Base-by-base conservation (phyloP, 441 rosid genomes). In the Eutrema salsugineum region DNA sequence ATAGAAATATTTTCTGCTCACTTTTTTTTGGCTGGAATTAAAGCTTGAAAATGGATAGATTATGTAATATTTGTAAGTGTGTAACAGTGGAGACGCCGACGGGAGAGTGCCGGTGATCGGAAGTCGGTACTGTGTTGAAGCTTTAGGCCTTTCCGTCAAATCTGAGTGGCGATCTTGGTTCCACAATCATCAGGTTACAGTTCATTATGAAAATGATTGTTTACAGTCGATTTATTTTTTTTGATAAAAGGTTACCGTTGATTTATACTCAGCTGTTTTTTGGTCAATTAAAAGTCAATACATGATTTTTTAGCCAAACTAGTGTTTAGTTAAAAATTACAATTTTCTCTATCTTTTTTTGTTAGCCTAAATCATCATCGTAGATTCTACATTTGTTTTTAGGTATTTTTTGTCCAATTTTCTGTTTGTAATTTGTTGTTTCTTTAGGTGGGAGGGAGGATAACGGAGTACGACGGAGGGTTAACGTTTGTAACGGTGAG, bases 111-210 rank as follows among this genome's bases (percentile, higher is more conserved):
- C 91, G 2, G 79, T 85, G 62, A 80, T 83, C 1, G 82, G 89
- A 56, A 80, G 86, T 30, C 61, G 88, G 54, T 77, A 85, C 24
- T 82, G 87, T 49, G 68, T 82, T 11, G 85, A 85, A 78, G 81
- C 86, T 12, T 78, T 85, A 22, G 80, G 81, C 5, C 83, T 85
- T 11, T 66, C 83, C 11, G 48, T 83, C 53, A 82, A 63, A 59
- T 80, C 87, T n/a, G 76, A 80, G 5, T 87, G 87, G 87, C 76
- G 69, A 54, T 81, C 87, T 51, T 86, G 91, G 86, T 86, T 76
- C 79, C 86, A 84, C 43, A 68, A 83, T 20, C 81, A 71, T 54
- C 87, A 86, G 84, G 91, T 84, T 55, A 57, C 11, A 5, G 12
- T 38, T 60, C 22, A 24, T 30, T 4, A 47, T 30, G 6, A 19